Percentiles rank a stretch among this genome's conserved stretches.
These are phyloP conservation scores for Gyromitra esculenta DNA, from an alignment of 2,329 filamentous ascomycete genomes.

Conservation along the genomic window DNA sequence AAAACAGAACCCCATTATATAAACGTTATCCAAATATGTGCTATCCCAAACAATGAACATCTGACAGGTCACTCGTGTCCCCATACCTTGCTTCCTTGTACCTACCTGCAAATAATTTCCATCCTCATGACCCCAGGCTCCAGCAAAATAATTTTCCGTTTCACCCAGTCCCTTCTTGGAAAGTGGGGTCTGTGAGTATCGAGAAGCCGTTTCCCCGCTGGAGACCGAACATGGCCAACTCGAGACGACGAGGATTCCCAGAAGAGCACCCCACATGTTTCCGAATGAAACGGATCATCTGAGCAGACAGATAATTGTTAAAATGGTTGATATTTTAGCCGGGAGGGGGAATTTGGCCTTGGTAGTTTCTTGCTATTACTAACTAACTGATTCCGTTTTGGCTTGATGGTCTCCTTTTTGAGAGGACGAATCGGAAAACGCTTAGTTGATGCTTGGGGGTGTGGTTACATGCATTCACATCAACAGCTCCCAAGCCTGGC, in stretches of 20 bases:
- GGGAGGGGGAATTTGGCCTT: conserved; percentile 46
- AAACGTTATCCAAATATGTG: conserved; percentile 44
- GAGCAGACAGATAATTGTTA: conserved; percentile 41
- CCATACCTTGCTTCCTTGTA: conserved; percentile 46
- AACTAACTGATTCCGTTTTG: conserved; percentile 37
- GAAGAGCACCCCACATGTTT: conserved; percentile 45
- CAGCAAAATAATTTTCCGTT: conserved; percentile 52
- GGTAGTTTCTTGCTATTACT: conserved; percentile 29
- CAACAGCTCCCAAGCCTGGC: neutral
- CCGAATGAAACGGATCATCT: conserved; percentile 47
- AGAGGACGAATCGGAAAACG: conserved; percentile 16
- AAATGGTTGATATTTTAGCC: conserved; percentile 46
- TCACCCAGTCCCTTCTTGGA: conserved; percentile 43
- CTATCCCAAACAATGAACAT: conserved; percentile 42
- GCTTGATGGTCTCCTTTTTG: conserved; percentile 36
- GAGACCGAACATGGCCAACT: conserved; percentile 37
- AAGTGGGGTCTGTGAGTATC: conserved; percentile 51
- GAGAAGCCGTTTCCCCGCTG: conserved; percentile 53
- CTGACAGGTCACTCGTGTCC: conserved; percentile 52
- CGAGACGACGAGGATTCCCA: conserved; percentile 42
- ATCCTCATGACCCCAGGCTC: conserved; percentile 49
- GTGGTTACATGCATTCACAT: conserved; percentile 20
- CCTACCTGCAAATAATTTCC: conserved; percentile 44
- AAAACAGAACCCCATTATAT: conserved; percentile 38
- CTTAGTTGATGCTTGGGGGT: conserved; percentile 27